These are phyloP conservation scores for Daedaleopsis sinensis DNA, from an alignment of 768 basidiomycete genomes.

Conservation along the genomic window DNA sequence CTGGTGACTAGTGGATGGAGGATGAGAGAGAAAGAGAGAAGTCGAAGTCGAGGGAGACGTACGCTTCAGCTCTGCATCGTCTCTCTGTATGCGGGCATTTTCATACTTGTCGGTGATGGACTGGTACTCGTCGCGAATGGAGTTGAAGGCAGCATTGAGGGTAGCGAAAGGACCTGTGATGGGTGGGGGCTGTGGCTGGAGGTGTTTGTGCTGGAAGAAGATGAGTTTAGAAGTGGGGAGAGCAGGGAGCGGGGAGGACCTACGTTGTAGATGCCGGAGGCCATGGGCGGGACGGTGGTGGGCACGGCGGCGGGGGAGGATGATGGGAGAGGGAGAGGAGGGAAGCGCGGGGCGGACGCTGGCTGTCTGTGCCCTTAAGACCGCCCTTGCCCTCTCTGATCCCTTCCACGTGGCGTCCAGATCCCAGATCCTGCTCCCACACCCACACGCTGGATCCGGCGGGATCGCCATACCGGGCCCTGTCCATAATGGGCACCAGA, in stretches of 20 bases:
- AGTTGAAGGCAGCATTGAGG: constrained; percentile 79
- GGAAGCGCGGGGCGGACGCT: constrained; percentile 21
- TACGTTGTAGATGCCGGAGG: constrained; percentile 35
- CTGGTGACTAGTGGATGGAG: constrained; percentile 54
- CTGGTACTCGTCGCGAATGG: constrained; percentile 86
- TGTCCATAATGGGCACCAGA: constrained; percentile 14
- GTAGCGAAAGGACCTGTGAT: constrained; percentile 41
- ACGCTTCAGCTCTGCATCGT: constrained; percentile 93
- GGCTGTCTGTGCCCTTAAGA: neutral
- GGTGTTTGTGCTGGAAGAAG: constrained; percentile 40
- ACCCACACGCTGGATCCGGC: constrained; percentile 19
- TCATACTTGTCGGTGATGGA: constrained; percentile 65
- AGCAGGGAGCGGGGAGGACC: constrained; percentile 12
- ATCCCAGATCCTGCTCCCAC: constrained; percentile 24
- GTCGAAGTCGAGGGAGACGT: constrained; percentile 32
- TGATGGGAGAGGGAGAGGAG: constrained; percentile 24
- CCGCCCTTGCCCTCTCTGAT: constrained; percentile 12
- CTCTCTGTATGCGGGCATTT: constrained; percentile 73
- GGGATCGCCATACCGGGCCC: constrained; percentile 21
- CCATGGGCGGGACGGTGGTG: constrained; percentile 25
- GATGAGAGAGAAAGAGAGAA: neutral
- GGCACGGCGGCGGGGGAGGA: constrained; percentile 26
- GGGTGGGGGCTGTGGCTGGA: constrained; percentile 44
- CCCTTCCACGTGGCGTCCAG: constrained; percentile 24
- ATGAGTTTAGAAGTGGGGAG: constrained; percentile 2